These are phyloP conservation scores for Solanum infundibuliforme DNA, from an alignment of 257 asterid species.

Conservation along the genomic window DNA sequence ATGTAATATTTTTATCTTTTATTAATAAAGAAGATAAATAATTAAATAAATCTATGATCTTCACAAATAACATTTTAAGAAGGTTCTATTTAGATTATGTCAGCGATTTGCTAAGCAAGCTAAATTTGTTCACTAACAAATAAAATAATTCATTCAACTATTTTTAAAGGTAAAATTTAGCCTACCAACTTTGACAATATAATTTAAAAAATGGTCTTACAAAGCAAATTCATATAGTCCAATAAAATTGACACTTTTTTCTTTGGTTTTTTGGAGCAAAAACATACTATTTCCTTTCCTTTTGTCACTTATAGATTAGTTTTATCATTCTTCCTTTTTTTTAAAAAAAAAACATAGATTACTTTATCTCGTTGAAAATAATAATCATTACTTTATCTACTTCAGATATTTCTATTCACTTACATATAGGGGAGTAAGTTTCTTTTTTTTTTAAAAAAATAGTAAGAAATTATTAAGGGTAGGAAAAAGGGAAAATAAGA, in stretches of 20 bases:
- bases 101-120: background rate
- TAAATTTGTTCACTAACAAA: background rate
- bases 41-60: background rate
- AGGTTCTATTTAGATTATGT: background rate
- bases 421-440: too few species aligned
- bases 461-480: too few species aligned
- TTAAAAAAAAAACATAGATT: too few species aligned
- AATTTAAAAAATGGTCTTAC: background rate
- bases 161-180: background rate
- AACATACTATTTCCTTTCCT: background rate
- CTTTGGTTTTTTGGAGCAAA: background rate
- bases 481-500: too few species aligned
- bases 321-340: background rate
- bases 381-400: background rate
- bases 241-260: background rate
- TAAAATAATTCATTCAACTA: background rate
- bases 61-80: background rate
- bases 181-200: background rate
- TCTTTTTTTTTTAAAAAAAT: too few species aligned
- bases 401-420: background rate
- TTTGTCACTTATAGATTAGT: background rate
- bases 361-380: background rate
- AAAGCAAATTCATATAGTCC: background rate
- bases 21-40: background rate
- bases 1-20: background rate